phyloP scores from a whole-genome alignment of 176 grass and related monocot species.

The Lolium perenne region DNA sequence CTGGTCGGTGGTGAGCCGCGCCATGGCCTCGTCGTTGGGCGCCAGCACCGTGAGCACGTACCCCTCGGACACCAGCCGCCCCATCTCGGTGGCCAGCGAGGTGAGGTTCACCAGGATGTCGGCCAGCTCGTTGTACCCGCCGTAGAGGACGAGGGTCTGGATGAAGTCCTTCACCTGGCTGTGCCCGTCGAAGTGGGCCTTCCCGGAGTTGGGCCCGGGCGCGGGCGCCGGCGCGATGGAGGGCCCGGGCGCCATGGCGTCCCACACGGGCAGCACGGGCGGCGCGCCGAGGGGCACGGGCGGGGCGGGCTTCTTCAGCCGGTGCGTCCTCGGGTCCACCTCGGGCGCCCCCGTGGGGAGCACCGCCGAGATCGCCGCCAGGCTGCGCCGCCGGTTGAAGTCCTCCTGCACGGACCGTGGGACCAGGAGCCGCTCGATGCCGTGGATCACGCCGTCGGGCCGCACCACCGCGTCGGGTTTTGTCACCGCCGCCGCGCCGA shows the following conservation, averaged over 20 bases:
- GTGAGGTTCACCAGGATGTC: conserved; percentile 88
- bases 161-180: conserved; percentile 91
- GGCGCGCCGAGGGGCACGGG: conserved; percentile 49
- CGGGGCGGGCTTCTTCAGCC: conserved; percentile 72
- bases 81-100: conserved; percentile 81
- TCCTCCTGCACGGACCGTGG: conserved; percentile 75
- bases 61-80: conserved; percentile 66
- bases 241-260: conserved; percentile 63
- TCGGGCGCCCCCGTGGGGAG: conserved; percentile 67
- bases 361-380: conserved; percentile 63
- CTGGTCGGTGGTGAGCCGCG: conserved; percentile 66
- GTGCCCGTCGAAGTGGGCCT: conserved; percentile 69
- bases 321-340: conserved; percentile 73
- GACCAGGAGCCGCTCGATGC: conserved; percentile 67
- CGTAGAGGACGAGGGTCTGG: conserved; percentile 72
- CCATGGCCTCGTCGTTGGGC: conserved; percentile 84
- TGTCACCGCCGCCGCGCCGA: conserved; percentile 31
- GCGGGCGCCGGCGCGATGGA: conserved; percentile 68
- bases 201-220: conserved; percentile 58
- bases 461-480: conserved; percentile 54
- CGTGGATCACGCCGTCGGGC: conserved; percentile 75
- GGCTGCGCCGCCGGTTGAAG: conserved; percentile 79
- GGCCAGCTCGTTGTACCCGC: conserved; percentile 81
- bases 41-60: conserved; percentile 78
- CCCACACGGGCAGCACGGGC: conserved; percentile 57